Evolutionary conservation across 2,329 filamentous ascomycete genomes (phyloP).

Genomic region (Neospermospora avenae): DNA sequence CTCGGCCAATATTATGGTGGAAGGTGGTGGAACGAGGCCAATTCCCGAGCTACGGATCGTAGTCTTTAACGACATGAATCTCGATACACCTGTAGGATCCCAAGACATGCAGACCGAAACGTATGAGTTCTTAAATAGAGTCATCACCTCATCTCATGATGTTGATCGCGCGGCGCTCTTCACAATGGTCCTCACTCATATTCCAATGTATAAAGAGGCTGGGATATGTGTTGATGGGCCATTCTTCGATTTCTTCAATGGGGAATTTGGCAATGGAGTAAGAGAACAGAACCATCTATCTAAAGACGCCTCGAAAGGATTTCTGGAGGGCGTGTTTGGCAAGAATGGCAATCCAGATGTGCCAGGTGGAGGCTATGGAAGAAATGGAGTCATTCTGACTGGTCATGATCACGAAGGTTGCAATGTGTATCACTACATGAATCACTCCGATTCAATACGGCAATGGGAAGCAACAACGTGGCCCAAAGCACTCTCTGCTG

Average conservation of each 20-base stretch:
- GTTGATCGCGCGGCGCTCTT: slow-evolving; percentile 64
- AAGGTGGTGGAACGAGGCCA: slow-evolving; percentile 43
- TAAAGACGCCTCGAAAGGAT: slow-evolving; percentile 63
- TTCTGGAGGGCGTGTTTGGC: slow-evolving; percentile 83
- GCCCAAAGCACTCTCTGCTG: slow-evolving; percentile 41
- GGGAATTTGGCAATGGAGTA: slow-evolving; percentile 66
- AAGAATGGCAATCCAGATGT: slow-evolving; percentile 62
- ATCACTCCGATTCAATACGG: slow-evolving; percentile 47
- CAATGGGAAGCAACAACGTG: slow-evolving; percentile 45
- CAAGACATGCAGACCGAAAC: slow-evolving; percentile 68
- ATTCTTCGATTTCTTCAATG: slow-evolving; percentile 72
- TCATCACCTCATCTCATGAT: slow-evolving; percentile 60
- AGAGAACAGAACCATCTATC: slow-evolving; percentile 91
- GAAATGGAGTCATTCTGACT: slow-evolving; percentile 77
- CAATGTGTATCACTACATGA: slow-evolving; percentile 80
- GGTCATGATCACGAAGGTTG: slow-evolving; percentile 96
- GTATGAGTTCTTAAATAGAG: slow-evolving; percentile 70
- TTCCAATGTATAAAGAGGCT: slow-evolving; percentile 79
- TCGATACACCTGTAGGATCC: slow-evolving; percentile 76
- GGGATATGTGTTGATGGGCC: slow-evolving; percentile 84
- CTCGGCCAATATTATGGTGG: slow-evolving; percentile 31
- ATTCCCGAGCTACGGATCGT: slow-evolving; percentile 74
- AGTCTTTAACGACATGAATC: slow-evolving; percentile 87
- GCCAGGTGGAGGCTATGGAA: slow-evolving; percentile 59
- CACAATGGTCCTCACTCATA: slow-evolving; percentile 86